Base-by-base conservation (phyloP, 2,329 filamentous ascomycete species). In the Xylaria sp. region DNA sequence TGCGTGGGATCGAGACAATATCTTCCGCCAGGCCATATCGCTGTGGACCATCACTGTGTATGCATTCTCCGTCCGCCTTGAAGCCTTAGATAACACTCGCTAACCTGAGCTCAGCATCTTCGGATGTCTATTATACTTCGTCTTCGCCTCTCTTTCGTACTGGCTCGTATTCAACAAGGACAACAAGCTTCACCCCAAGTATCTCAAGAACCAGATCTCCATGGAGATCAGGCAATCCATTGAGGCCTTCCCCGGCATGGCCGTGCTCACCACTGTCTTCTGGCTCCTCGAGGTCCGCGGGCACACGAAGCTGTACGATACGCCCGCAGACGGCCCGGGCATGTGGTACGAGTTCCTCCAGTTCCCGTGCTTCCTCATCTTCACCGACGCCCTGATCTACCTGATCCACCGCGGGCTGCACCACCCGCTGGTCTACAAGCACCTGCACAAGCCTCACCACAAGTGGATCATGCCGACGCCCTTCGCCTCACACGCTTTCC, bases 401-500 rank as follows among this genome's bases (percentile, higher is more conserved):
- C 88, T 87, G 81, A 92, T 93, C 71, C 90, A 93, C 78, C 87
- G 90, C 47, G 87, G 85, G 38, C 80, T 92, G 59, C 90, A 93
- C 77, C 87, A 91, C 75, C 88, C 88, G 6, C 70, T 78, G 47
- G 75, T 95, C 69, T 98, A 98, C 86, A 96, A 93, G 82, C 82
- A 83, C 68, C 84, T 97, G 51, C 94, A 98, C 86, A 98, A 98
- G 86, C 90, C 93, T 68, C 94, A 98, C 79, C 94, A 98, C 87
- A 97, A 97, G 82, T 98, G 94, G 94, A 97, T 98, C 79, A 96
- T 97, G 92, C 94, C 94, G 3, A 96, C 92, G 3, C 94, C 94
- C 0, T 97, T 87, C 76, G 93, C 94, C 41, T 93, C 90, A 70
- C 91, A 97, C 74, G 94, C 94, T 60, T 98, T 98, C 85, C 93